Percentiles rank a stretch among this genome's conserved stretches.
phyloP scores from a whole-genome alignment of 371 early-diverging fungal species.

The Rhizomucor miehei region DNA sequence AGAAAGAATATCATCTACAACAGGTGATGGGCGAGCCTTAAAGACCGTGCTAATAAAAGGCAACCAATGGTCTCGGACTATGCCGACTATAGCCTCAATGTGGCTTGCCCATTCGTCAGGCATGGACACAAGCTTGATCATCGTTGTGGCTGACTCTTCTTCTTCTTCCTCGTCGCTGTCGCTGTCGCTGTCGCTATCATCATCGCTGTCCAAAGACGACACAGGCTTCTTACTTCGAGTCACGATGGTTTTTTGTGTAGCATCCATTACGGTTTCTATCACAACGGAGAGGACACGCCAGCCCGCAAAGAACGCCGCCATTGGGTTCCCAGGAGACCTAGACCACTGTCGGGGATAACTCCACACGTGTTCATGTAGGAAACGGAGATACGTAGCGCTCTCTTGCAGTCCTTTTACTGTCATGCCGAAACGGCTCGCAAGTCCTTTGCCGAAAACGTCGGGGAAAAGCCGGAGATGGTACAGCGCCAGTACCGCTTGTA shows the following conservation, averaged over 20 bases:
- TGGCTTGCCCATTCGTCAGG: constrained; percentile 24
- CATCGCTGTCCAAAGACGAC: background rate
- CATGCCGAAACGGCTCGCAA: constrained; percentile 36
- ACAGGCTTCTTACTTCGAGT: constrained; percentile 8
- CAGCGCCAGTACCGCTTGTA: constrained; percentile 31
- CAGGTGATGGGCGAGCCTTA: constrained; percentile 15
- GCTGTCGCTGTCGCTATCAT: constrained; percentile 3
- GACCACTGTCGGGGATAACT: constrained; percentile 4
- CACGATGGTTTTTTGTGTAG: constrained; percentile 21
- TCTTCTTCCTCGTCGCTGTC: constrained; percentile 3
- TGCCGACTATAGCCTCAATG: constrained; percentile 15
- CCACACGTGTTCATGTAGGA: constrained; percentile 13
- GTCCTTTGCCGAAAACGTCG: constrained; percentile 37
- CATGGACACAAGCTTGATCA: constrained; percentile 15
- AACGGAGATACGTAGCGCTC: constrained; percentile 24
- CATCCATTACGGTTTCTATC: constrained; percentile 21
- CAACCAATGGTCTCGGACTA: constrained; percentile 25
- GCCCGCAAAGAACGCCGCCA: constrained; percentile 45
- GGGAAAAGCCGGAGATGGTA: constrained; percentile 42
- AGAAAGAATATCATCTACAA: constrained; percentile 25
- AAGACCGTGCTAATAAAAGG: constrained; percentile 28
- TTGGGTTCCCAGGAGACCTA: constrained; percentile 24
- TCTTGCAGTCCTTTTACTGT: constrained; percentile 32
- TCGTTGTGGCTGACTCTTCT: background rate
- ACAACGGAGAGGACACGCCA: constrained; percentile 25